These are phyloP conservation scores for Aspergillus jensenii DNA, from an alignment of 2,329 filamentous ascomycete genomes.

Conservation along the genomic window DNA sequence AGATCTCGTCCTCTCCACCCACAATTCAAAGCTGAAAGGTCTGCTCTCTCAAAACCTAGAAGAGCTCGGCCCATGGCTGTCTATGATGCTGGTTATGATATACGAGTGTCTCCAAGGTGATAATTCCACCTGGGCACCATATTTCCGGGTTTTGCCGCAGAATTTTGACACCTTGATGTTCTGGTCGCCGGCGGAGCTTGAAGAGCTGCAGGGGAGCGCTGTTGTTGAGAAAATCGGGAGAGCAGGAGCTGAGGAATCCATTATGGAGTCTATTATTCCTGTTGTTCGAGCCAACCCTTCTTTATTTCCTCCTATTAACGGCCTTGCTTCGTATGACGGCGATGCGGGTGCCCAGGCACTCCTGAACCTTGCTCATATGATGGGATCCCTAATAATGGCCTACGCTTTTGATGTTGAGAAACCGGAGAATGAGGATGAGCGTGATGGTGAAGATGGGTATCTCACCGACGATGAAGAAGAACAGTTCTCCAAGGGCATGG, in stretches of 20 bases:
- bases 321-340: conserved; percentile 43
- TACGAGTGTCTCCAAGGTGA: conserved; percentile 66
- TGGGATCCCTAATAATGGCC: conserved; percentile 88
- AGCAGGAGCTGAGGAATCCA: conserved; percentile 67
- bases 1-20: conserved; percentile 65
- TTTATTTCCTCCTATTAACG: conserved; percentile 41
- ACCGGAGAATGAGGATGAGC: conserved; percentile 56
- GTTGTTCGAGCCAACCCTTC: conserved; percentile 45
- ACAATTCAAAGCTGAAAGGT: conserved; percentile 67
- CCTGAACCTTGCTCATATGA: conserved; percentile 66
- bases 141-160: conserved; percentile 71
- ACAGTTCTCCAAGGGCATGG: conserved; percentile 74
- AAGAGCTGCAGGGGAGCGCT: conserved; percentile 72
- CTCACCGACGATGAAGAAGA: conserved; percentile 66
- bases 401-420: conserved; percentile 83
- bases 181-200: conserved; percentile 71
- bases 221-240: conserved; percentile 76
- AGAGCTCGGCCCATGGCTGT: conserved; percentile 51
- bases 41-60: conserved; percentile 58
- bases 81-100: conserved; percentile 75
- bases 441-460: conserved; percentile 46
- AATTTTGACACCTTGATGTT: conserved; percentile 87
- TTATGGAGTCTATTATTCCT: conserved; percentile 58
- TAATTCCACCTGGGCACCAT: conserved; percentile 71
- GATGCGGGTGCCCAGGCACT: conserved; percentile 47